Evolutionary conservation across 2,329 filamentous ascomycete species (phyloP).

Genomic region (Claviceps maximensis): DNA sequence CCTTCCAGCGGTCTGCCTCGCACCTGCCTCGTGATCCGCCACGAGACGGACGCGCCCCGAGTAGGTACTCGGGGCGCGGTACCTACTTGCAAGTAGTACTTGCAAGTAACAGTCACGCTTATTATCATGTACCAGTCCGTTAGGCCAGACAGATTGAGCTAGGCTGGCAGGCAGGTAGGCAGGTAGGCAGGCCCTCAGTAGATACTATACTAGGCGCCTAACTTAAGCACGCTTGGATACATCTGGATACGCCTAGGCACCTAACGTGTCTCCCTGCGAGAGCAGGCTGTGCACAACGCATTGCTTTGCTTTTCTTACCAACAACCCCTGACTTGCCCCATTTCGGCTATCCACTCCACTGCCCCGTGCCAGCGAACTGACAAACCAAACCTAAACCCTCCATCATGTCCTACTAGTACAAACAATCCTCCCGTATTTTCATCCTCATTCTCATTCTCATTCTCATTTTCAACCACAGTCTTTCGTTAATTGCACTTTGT

Average conservation of each 20-base stretch:
- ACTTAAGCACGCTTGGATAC: no score
- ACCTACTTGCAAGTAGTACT: no score
- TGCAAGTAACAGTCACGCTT: not conserved
- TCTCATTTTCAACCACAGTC: slow-evolving; percentile 2
- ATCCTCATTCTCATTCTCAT: not conserved
- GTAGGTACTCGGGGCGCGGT: no score
- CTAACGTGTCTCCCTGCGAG: not conserved
- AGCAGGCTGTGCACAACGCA: slow-evolving; percentile 1
- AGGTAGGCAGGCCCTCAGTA: no score
- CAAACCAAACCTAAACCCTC: not conserved
- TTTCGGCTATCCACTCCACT: not conserved
- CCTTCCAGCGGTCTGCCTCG: not conserved
- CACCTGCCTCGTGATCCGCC: not conserved
- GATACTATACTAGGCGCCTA: no score
- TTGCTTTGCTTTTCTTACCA: not conserved
- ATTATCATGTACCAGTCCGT: not conserved
- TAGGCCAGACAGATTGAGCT: no score
- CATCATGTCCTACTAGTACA: not conserved
- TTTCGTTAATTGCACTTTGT: slow-evolving; percentile 1
- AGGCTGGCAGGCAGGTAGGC: no score
- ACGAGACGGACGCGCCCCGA: not conserved
- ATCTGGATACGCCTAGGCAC: not conserved
- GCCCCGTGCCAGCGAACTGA: not conserved
- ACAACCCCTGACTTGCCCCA: not conserved
- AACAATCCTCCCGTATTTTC: not conserved